Conservation (phyloP, 371 early-diverging fungal species). For the Syncephalastrum sp. region DNA sequence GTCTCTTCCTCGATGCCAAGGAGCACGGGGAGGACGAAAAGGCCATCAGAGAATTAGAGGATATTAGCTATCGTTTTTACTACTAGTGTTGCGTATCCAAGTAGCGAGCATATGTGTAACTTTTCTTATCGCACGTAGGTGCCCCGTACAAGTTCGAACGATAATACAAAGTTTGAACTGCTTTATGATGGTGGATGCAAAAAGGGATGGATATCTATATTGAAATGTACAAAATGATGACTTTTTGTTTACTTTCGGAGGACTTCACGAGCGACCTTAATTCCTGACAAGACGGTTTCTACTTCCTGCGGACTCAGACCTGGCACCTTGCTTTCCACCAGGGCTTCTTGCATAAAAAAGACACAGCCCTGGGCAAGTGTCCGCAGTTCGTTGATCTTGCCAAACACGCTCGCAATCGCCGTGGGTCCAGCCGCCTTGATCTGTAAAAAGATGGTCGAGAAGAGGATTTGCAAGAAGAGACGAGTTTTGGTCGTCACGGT, state of each 20-base stretch:
- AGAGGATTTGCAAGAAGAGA: conserved; percentile 68
- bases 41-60: background rate
- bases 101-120: too few species aligned
- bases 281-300: too few species aligned
- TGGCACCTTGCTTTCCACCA: conserved; percentile 16
- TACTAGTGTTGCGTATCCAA: background rate
- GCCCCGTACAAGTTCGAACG: too few species aligned
- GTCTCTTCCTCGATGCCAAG: background rate
- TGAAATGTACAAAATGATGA: too few species aligned
- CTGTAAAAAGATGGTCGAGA: conserved; percentile 50
- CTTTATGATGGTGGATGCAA: too few species aligned
- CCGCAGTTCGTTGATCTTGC: conserved; percentile 55
- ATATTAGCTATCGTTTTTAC: conserved; percentile 5
- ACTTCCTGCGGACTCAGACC: too few species aligned
- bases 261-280: too few species aligned
- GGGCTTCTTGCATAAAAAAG: conserved; percentile 71
- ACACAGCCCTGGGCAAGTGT: conserved; percentile 71
- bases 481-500: conserved; percentile 58
- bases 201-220: too few species aligned
- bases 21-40: conserved; percentile 1
- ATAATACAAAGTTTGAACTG: too few species aligned
- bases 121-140: too few species aligned
- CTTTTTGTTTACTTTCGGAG: too few species aligned
- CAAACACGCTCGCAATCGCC: conserved; percentile 58
- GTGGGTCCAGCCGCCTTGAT: conserved; percentile 44